Percentiles rank a stretch among this genome's conserved stretches.
Evolutionary conservation across 805 yeast species (phyloP).

Genomic region (Candida ascalaphidarum): DNA sequence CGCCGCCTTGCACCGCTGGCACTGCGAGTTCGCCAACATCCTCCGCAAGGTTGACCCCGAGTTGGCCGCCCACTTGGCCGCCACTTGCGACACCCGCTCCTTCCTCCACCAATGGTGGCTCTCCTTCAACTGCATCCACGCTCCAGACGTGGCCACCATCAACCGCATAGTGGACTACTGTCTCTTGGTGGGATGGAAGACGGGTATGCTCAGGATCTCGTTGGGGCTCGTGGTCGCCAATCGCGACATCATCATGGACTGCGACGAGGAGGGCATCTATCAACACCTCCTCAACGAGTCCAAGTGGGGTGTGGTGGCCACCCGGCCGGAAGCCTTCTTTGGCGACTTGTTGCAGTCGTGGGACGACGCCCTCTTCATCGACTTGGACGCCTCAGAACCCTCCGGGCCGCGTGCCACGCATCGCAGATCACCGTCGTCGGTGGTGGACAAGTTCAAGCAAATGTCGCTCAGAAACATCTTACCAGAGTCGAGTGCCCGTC

Average conservation of each 20-base stretch:
- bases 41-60: constrained; percentile 31
- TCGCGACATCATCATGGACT: constrained; percentile 32
- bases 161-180: constrained; percentile 43
- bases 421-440: constrained; percentile 9
- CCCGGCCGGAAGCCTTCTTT: constrained; percentile 28
- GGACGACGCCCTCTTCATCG: constrained; percentile 22
- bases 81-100: constrained; percentile 34
- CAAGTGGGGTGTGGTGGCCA: constrained; percentile 33
- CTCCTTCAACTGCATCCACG: constrained; percentile 49
- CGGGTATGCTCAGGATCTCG: constrained; percentile 45
- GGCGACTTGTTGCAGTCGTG: constrained; percentile 28
- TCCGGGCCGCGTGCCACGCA: too few species aligned
- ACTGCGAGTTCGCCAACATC: constrained; percentile 40
- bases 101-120: constrained; percentile 63
- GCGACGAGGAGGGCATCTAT: constrained; percentile 35
- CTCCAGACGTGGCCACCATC: constrained; percentile 44
- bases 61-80: constrained; percentile 33
- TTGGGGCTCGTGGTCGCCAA: constrained; percentile 44
- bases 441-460: constrained; percentile 22
- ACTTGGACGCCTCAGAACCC: constrained; percentile 1
- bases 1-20: constrained; percentile 44
- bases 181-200: constrained; percentile 46
- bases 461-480: constrained; percentile 4
- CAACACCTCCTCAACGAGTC: constrained; percentile 36
- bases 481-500: not conserved